Base-by-base conservation (phyloP, 2,329 filamentous ascomycete species). In the Talaromyces sp. region DNA sequence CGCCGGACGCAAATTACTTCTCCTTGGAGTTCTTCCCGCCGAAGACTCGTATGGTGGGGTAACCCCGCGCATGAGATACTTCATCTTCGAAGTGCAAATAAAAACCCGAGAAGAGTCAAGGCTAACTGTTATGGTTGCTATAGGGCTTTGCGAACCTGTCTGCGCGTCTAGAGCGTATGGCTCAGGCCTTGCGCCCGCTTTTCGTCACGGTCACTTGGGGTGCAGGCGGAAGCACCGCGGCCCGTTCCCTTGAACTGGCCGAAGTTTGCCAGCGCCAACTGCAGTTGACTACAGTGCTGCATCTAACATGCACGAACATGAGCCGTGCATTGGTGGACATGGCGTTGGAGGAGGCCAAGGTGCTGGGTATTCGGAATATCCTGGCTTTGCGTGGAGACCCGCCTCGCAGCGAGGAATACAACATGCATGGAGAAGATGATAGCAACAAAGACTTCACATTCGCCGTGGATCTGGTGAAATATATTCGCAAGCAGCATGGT, bases 191-290 rank as follows among this genome's bases (percentile, higher is more conserved):
- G 53, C 88, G 90, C 13, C 94, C 94, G 39, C 82, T 97, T 41
- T 99, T 99, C 69, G 90, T 99, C 57, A 97, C 92, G 53, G 91
- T 99, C 47, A 99, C 94, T 47, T 99, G 94, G 94, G 94, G 94
- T 47, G 94, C 94, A 22, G 94, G 94, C 55, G 94, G 94, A 47
- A 95, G 89, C 60, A 99, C 94, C 0, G 88, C 91, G 4, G 83
- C 84, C 52, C 96, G 96, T 77, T 96, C 91, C 29, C 85, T 99
- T 55, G 91, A 97, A 74, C 83, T 99, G 58, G 94, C 94, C 41
- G 93, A 97, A 77, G 85, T 97, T 65, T 97, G 92, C 73, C 94
- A 97, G 78, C 83, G 91, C 56, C 91, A 96, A 75, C 77, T 97
- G 50, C 90, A 90, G 54, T 81, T 99, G 54, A 97, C 94, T 37